Base-by-base conservation (phyloP, 768 basidiomycete genomes). In the Phaeotremella skinneri region DNA sequence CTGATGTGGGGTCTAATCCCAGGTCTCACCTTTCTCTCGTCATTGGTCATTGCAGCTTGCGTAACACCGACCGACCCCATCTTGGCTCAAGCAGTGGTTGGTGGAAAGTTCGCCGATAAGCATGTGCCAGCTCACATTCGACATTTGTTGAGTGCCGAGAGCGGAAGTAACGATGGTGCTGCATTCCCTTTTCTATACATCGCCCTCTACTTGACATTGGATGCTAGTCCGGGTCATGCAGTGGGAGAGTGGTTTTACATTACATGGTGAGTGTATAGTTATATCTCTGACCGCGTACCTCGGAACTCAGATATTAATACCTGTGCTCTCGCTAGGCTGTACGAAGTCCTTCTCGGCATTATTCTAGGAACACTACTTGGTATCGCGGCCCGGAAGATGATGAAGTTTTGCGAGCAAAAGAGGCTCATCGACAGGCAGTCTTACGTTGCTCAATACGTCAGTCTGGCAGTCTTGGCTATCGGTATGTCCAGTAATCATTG, bases 81-180 rank as follows among this genome's bases (percentile, higher is more conserved):
- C 73, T 83, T 96, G 51, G 91, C 91, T 0, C 88, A 91, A 17
- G 90, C 91, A 7, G 91, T 92, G 86, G 71, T 87, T 11, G 94
- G 94, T 69, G 94, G 94, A 30, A 93, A 90, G 79, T 99, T 91
- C 79, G 96, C 96, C 2, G 89, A 97, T 76, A 96, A 97, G 74
- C 94, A 97, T 70, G 94, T 98, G 1, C 80, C 80, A 4, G 76
- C 79, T 4, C 86, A 90, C 52, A 81, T 98, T 23, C 85, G 93
- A 49, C 87, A 85, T 23, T 81, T 96, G 42, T 80, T 96, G 5
- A 83, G 88, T 0, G 90, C 90, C 4, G 94, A 97, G 78, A 87
- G 85, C 56, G 94, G 91, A 6, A 91, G 90, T 71, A 99, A 98
- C 75, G 96, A 99, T 61, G 96, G 96, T 31, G 94, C 94, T 0